Percentiles rank a stretch among this genome's conserved stretches.
phyloP scores from a whole-genome alignment of 805 yeast genomes.

The Alloascoidea africana region DNA sequence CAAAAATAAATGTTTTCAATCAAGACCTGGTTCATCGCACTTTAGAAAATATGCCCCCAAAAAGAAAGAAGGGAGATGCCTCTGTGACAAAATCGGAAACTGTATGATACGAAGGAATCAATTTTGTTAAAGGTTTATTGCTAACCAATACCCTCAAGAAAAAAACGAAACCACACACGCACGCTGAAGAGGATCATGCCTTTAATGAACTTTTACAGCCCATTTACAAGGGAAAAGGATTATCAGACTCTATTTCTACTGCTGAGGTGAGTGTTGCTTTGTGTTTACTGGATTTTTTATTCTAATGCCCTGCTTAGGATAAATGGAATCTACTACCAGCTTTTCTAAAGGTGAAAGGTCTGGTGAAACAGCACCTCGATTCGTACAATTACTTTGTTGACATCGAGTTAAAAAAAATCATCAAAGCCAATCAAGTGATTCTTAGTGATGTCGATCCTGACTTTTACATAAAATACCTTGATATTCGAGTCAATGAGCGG shows the following conservation, averaged over 20 bases:
- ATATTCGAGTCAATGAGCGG: slow-evolving; percentile 57
- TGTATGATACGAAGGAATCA: no score
- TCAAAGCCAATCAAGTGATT: slow-evolving; percentile 78
- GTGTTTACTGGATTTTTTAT: neutral
- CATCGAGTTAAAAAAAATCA: slow-evolving; percentile 81
- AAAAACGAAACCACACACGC: no score
- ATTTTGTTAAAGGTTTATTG: no score
- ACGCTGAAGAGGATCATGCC: slow-evolving; percentile 37
- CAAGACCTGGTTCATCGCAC: no score
- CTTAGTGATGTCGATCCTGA: slow-evolving; percentile 95
- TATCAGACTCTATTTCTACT: slow-evolving; percentile 79
- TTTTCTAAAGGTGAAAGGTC: slow-evolving; percentile 85
- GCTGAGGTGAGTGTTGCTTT: slow-evolving; percentile 30
- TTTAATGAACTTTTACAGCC: slow-evolving; percentile 71
- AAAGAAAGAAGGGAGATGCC: no score
- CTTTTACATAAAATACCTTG: slow-evolving; percentile 83
- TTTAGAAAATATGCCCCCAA: no score
- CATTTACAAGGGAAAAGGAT: slow-evolving; percentile 67
- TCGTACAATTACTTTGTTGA: slow-evolving; percentile 97
- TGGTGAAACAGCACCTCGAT: slow-evolving; percentile 94
- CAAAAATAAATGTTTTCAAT: no score
- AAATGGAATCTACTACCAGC: slow-evolving; percentile 97
- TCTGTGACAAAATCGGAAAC: no score
- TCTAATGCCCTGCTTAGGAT: slow-evolving; percentile 24
- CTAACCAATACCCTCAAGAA: no score